Base-by-base conservation (phyloP, 805 yeast genomes). In the Wickerhamiella lipophila region DNA sequence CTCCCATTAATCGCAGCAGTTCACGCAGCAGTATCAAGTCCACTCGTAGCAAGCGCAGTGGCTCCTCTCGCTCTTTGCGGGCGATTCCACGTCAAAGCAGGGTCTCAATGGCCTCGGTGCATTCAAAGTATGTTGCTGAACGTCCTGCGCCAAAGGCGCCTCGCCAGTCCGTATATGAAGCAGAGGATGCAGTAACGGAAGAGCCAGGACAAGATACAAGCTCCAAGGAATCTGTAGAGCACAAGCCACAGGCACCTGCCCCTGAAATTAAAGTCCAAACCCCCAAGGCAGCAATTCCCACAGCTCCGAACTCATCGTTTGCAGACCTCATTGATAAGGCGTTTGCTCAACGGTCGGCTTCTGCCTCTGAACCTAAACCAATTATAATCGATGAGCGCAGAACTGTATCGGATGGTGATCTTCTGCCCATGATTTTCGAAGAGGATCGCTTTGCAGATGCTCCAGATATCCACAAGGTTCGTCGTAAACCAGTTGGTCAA, bases 391-490 rank as follows among this genome's bases (percentile, higher is more conserved):
- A 42, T 13, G 46, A 45, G 18, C 46, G 43, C 7, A 39, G 52
- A 15, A 42, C 46, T 11, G 48, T 44, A 16, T 49, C 50, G 26
- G 51, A 44, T 4, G 51, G 49, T 11, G 61, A 57, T 45, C 50
- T 63, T 21, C 48, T 66, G 53, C 69, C 69, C 1, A 64, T 64
- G 67, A 64, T 65, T 22, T 66, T 66, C 46, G 69, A 66, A 44
- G 69, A 66, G 38, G 41, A 36, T 19, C 29, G 43, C 8, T 22
- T 23, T 12, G 30, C 25, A 12, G 43, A 40, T 47, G 66, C 68
- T 13, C 55, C 64, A 8, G 68, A 63, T 34, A 19, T 12, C 26
- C 40, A 26, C 15, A 22, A 21, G 6, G 43, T 40, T 4, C 19
- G 43, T 21, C 19, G 43, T 8, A 40, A 50, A 16, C 26, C 45